A percentile compares a stretch with the other conserved stretches of the same genome.
Evolutionary conservation across 768 basidiomycete genomes (phyloP).

Genomic region (Tulasnella sp.): DNA sequence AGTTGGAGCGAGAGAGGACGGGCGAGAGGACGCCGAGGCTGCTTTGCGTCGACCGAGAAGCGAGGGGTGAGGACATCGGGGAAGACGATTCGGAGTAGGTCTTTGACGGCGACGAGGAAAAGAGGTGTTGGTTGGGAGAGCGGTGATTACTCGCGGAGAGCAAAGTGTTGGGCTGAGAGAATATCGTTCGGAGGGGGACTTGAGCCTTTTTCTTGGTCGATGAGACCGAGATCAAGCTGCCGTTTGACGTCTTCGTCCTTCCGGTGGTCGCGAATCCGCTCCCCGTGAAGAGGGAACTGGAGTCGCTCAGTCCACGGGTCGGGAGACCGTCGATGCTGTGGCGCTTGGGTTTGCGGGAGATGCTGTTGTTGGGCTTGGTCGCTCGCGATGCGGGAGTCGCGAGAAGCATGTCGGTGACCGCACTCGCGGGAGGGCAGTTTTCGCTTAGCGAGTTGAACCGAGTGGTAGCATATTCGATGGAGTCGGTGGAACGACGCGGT

Average conservation of each 20-base stretch:
- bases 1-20: constrained; percentile 2
- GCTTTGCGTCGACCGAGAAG: constrained; percentile 2
- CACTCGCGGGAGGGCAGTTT: neutral
- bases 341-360: neutral
- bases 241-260: neutral
- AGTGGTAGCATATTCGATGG: neutral
- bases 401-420: constrained; percentile 4
- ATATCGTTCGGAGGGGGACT: neutral
- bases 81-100: neutral
- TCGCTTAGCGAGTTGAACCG: constrained; percentile 1
- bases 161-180: neutral
- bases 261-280: neutral
- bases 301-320: neutral
- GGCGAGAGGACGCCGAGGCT: constrained; percentile 1
- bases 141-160: neutral
- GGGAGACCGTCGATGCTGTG: neutral
- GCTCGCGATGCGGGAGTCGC: neutral
- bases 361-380: neutral
- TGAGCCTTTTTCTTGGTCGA: neutral
- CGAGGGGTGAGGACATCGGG: neutral
- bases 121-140: neutral
- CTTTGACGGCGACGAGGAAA: neutral
- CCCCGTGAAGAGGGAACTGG: neutral
- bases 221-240: neutral
- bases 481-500: constrained; percentile 1